Percentiles rank a stretch among this genome's conserved stretches.
Conservation (phyloP, 768 basidiomycete genomes). For the Mycena maculata region DNA sequence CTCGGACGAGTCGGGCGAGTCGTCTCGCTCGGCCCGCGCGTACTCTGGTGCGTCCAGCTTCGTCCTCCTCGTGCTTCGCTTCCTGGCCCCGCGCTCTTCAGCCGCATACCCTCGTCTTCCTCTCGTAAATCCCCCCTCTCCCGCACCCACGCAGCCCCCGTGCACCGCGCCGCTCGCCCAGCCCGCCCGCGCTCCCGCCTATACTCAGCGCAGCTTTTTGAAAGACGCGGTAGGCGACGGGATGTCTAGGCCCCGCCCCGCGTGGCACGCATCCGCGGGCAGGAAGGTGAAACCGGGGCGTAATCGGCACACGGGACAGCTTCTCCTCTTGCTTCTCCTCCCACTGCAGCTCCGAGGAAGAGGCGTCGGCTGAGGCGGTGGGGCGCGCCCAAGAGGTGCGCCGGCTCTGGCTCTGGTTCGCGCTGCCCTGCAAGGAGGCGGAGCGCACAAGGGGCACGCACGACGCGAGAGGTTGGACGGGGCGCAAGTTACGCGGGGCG, state of each 20-base stretch:
- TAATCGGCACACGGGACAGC: constrained; percentile 40
- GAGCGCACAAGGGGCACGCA: too few relatives aligned
- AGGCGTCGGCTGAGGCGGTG: constrained; percentile 32
- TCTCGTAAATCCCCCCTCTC: constrained; percentile 26
- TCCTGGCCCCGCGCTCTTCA: background rate
- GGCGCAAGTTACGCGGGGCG: too few relatives aligned
- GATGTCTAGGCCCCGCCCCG: constrained; percentile 52
- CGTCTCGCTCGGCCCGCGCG: too few relatives aligned
- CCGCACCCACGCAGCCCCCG: constrained; percentile 22
- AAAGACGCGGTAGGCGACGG: constrained; percentile 51
- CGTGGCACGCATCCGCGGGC: constrained; percentile 47
- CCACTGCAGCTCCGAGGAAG: background rate
- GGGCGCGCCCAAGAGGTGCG: too few relatives aligned
- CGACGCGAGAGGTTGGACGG: background rate
- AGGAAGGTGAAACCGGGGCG: constrained; percentile 56
- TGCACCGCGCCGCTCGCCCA: constrained; percentile 22
- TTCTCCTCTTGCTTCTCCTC: background rate
- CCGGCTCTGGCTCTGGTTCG: too few relatives aligned
- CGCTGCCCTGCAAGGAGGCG: too few relatives aligned
- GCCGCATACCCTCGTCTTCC: background rate
- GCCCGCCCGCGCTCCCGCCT: constrained; percentile 23
- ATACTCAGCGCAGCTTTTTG: constrained; percentile 42
- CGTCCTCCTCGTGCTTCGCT: too few relatives aligned
- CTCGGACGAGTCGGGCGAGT: constrained; percentile 6
- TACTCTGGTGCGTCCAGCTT: too few relatives aligned